Evolutionary conservation across 148 eudicot species (phyloP), one percentile per base, ranked within the genome.

Genomic region (Beta vulgaris): DNA sequence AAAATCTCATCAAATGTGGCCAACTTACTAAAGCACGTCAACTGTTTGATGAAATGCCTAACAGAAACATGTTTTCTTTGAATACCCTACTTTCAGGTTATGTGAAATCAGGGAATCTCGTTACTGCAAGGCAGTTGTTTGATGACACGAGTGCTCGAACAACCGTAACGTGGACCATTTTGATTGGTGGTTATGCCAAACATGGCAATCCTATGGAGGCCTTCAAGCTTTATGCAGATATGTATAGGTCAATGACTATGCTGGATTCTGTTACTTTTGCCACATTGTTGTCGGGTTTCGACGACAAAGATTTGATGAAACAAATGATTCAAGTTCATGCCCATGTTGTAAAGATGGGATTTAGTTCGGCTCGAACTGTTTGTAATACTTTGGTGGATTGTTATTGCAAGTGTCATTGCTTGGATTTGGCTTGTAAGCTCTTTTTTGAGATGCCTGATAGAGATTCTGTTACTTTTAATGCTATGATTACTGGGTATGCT

Each of bases 261-360:
- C 90, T 95, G 1, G 95, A 92, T 81, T 32, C 82, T 63, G 91
- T 92, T 43, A 92, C 95, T 0, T 88, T 92, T 76, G 83, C 93
- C 0, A 83, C 95, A 14, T 82, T 90, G 25, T 76, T 92, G 28
- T 87, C 97, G 0, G 88, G 93, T 53, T 86, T 87, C 54, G 82
- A 87, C 51, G 86, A 90, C 28, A 74, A 74, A 6, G 54, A 64
- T 23, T 44, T 64, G 55, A 62, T 62, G 67, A 60, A 58, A 23
- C 82, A 83, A 35, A 74, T 90, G 34, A 37, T 71, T 77, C 95
- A 92, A 58, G 82, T 87, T 65, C 96, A 92, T 85, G 72, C 86
- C 74, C 96, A 87, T 77, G 78, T 87, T 28, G 72, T 85, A 39
- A 91, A 81, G 76, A 59, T 89, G 19, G 93, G 93, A n/a, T 85